Evolutionary conservation across 176 grass and related monocot genomes (phyloP).

Genomic region (Otatea glauca): DNA sequence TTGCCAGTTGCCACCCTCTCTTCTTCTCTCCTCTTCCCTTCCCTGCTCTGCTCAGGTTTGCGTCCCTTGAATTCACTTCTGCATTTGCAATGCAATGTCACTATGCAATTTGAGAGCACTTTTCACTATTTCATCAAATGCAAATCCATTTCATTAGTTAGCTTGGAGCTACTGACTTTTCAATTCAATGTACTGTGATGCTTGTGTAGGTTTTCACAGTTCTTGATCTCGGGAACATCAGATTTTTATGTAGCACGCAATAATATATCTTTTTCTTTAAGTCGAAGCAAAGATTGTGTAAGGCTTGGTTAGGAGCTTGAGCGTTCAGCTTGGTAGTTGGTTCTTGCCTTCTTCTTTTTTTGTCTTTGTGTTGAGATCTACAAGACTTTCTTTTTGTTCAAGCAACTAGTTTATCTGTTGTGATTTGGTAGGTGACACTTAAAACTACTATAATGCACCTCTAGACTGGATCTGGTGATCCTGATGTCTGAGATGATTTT

Average conservation of each 20-base stretch:
- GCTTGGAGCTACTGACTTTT: neutral
- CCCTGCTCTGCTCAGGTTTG: slow-evolving; percentile 59
- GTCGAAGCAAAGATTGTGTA: slow-evolving; percentile 49
- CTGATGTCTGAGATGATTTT: neutral
- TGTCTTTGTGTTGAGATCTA: slow-evolving; percentile 27
- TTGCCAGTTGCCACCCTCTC: slow-evolving; percentile 35
- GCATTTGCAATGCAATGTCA: neutral
- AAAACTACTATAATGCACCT: neutral
- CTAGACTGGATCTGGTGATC: slow-evolving; percentile 30
- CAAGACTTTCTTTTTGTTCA: slow-evolving; percentile 30
- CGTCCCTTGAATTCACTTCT: neutral
- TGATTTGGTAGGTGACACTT: slow-evolving; percentile 45
- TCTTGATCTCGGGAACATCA: neutral
- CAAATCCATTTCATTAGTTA: neutral
- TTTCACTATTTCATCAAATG: neutral
- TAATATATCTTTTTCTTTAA: slow-evolving; percentile 33
- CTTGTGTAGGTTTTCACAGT: neutral
- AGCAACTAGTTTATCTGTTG: slow-evolving; percentile 30
- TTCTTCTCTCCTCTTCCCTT: slow-evolving; percentile 4
- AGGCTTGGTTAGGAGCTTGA: neutral
- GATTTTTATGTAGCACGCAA: neutral
- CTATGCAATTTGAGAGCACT: neutral
- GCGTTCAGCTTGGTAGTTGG: slow-evolving; percentile 24
- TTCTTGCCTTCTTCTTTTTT: slow-evolving; percentile 34
- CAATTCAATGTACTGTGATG: slow-evolving; percentile 12